Conservation (phyloP, 768 basidiomycete species). For the Xerocomellus amylosporus region DNA sequence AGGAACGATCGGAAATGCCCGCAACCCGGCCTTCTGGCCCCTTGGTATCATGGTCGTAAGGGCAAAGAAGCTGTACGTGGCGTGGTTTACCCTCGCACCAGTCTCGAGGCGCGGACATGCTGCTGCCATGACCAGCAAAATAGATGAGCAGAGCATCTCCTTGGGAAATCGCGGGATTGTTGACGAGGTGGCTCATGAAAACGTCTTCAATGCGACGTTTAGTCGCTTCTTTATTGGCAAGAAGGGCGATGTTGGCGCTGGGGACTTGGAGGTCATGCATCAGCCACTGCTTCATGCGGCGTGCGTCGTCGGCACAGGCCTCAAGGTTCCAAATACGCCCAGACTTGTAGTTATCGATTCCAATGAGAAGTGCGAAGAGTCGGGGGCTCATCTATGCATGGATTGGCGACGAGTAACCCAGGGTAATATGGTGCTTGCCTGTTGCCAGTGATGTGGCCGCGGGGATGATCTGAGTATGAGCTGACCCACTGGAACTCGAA, state of each 20-base stretch:
- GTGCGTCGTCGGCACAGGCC: conserved; percentile 63
- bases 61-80: conserved; percentile 57
- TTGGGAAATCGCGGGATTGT: conserved; percentile 54
- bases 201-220: conserved; percentile 58
- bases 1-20: conserved; percentile 67
- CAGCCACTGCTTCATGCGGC: conserved; percentile 57
- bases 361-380: conserved; percentile 65
- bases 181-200: conserved; percentile 60
- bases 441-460: neutral
- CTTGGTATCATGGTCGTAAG: conserved; percentile 63
- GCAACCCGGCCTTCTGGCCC: conserved; percentile 45
- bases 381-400: conserved; percentile 40
- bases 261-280: conserved; percentile 56
- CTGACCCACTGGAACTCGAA: neutral
- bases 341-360: conserved; percentile 68
- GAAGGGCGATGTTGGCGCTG: conserved; percentile 51
- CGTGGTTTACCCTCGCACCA: conserved; percentile 51
- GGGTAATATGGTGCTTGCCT: conserved; percentile 10
- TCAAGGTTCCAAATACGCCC: conserved; percentile 63
- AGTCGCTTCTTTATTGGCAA: conserved; percentile 59
- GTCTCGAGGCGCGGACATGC: conserved; percentile 50
- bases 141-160: conserved; percentile 68
- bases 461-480: conserved; percentile 11
- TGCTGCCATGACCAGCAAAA: conserved; percentile 74
- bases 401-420: conserved; percentile 6